These are phyloP conservation scores for Myriosclerotinia curreyana DNA, from an alignment of 2,329 filamentous ascomycete genomes.

Conservation along the genomic window DNA sequence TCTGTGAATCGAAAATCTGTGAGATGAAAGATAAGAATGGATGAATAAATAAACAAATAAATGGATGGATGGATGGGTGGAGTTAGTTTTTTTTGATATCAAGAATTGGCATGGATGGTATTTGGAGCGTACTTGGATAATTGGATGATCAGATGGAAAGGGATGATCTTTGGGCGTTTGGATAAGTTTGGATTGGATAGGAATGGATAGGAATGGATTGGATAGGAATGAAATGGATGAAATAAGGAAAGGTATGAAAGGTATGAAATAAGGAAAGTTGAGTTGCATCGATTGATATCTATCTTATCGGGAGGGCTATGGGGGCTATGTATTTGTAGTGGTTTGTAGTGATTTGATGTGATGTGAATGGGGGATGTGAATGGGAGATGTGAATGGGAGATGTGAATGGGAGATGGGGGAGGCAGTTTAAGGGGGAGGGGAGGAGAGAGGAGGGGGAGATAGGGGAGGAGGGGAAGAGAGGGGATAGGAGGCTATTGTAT, in stretches of 20 bases:
- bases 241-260: not conserved
- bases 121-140: conserved; percentile 1
- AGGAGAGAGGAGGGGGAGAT: not conserved
- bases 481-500: not conserved
- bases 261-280: not conserved
- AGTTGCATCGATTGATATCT: not conserved
- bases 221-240: too few species aligned
- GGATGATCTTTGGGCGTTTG: conserved; percentile 1
- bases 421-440: not conserved
- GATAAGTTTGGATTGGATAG: not conserved
- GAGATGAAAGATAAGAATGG: not conserved
- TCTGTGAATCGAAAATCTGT: not conserved
- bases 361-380: not conserved
- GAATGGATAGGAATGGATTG: not conserved
- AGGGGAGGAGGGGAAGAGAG: not conserved
- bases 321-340: not conserved
- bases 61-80: not conserved
- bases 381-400: not conserved
- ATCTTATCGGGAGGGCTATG: not conserved
- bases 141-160: conserved; percentile 1
- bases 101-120: conserved; percentile 6
- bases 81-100: conserved; percentile 3
- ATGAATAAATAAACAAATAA: not conserved
- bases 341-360: too few species aligned
- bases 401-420: not conserved